Conservation (phyloP, 345 rosid genomes). For the Acer yangbiense region DNA sequence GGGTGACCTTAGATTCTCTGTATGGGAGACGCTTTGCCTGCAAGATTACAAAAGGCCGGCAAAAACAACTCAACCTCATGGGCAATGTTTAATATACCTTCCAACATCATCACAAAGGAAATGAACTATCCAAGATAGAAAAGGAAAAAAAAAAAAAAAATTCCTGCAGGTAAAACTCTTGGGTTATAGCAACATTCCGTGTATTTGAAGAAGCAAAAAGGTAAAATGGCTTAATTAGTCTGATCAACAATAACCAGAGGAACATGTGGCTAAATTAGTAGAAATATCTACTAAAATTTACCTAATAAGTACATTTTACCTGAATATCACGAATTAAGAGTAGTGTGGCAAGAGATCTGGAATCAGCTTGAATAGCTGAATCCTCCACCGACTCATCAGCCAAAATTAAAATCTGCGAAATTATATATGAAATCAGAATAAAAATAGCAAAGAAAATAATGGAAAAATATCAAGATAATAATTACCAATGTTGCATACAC, state of each 20-base stretch:
- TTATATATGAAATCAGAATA: constrained; percentile 1
- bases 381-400: constrained; percentile 83
- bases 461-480: constrained; percentile 1
- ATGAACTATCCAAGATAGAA: no score
- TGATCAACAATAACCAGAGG: not conserved
- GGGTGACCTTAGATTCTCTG: constrained; percentile 43
- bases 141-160: no score
- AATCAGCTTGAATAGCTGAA: constrained; percentile 83
- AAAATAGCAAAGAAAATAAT: not conserved
- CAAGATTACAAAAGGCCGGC: constrained; percentile 11
- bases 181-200: not conserved
- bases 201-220: not conserved
- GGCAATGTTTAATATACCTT: not conserved
- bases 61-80: not conserved
- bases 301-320: constrained; percentile 36
- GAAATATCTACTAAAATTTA: not conserved
- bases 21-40: constrained; percentile 77
- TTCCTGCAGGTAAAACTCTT: not conserved
- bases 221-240: not conserved
- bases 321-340: constrained; percentile 77
- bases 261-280: not conserved
- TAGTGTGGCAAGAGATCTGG: constrained; percentile 77
- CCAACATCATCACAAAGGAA: not conserved
- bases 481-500: not conserved
- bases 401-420: constrained; percentile 64